Evolutionary conservation across 306 rosid species (phyloP), one percentile per base, ranked within the genome.

Genomic region (Vachellia collinsii): DNA sequence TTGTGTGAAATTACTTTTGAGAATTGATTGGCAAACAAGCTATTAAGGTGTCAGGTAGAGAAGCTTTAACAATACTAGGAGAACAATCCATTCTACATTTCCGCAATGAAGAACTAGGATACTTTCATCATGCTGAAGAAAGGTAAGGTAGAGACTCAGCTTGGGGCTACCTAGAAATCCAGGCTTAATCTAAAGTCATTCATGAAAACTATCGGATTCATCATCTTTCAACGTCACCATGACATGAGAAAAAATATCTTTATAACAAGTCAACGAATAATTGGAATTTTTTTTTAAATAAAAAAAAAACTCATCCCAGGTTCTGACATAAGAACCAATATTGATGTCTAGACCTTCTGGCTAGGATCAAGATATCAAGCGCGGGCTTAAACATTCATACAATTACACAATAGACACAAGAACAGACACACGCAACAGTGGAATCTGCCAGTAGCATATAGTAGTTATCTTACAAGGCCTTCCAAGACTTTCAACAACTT

Each of bases 351-450:
- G 72, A 39, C 62, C 64, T 66, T 38, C 7, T 56, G 6, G 11
- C 13, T 56, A 20, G 4, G 34, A 56, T 56, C 63, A 56, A 56
- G 13, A n/a, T 25, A 56, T 56, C 62, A 56, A 53, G 23, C 8
- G 29, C 62, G n/a, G 5, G 63, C 34, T 56, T 56, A 34, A 70
- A 58, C 73, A 17, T 67, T 20, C 63, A 74, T 51, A 61, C 8
- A 59, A 67, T 46, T 37, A 82, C 76, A 83, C 13, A 5, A 39
- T 6, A 72, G 69, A 41, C 36, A 53, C 34, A n/a, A 76, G 38
- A 72, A 44, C 46, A 42, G 67, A 29, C 34, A 69, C 46, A 22
- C 83, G 51, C 44, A 77, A 80, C 79, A 74, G 34, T 43, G 71
- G 42, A 53, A 81, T 29, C 65, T 78, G 44, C 66, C 47, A 81